phyloP scores from a whole-genome alignment of 352 stramenopile species.

The Phytophthora sojae region DNA sequence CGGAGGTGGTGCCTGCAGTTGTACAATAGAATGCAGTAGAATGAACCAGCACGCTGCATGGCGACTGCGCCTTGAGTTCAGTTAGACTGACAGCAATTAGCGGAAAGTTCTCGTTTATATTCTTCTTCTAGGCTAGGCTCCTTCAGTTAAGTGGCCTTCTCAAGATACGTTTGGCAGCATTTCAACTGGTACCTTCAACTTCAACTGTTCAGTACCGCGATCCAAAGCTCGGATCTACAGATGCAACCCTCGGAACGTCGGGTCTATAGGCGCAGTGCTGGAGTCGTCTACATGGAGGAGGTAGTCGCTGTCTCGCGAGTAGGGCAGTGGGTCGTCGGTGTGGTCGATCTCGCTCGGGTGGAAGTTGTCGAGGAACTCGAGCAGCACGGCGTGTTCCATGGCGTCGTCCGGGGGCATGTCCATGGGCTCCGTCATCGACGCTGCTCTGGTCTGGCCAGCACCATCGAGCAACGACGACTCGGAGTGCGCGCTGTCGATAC shows the following conservation, averaged over 20 bases:
- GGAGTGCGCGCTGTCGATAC: slow-evolving; percentile 5
- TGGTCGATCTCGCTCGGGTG: slow-evolving; percentile 31
- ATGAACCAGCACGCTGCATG: not conserved
- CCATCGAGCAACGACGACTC: slow-evolving; percentile 11
- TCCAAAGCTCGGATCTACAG: slow-evolving; percentile 4
- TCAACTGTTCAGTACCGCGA: slow-evolving; percentile 9
- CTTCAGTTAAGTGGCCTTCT: not conserved
- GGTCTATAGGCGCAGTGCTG: not conserved
- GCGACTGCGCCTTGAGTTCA: not conserved
- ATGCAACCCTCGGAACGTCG: not conserved
- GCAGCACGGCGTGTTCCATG: slow-evolving; percentile 25
- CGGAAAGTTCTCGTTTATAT: slow-evolving; percentile 4
- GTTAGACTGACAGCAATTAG: not conserved
- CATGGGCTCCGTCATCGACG: slow-evolving; percentile 15
- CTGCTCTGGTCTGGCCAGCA: slow-evolving; percentile 3
- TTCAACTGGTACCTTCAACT: not conserved
- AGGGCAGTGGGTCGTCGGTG: slow-evolving; percentile 17
- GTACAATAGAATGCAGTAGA: not conserved
- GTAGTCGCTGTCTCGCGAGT: slow-evolving; percentile 16
- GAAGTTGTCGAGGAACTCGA: slow-evolving; percentile 36
- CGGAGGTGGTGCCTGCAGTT: not conserved
- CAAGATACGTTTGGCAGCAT: not conserved
- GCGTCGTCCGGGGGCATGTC: not conserved
- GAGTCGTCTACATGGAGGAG: not conserved
- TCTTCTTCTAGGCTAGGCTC: not conserved